Conservation (phyloP, 1,139 yeast species). For the Debaryomycetaceae sp. region DNA sequence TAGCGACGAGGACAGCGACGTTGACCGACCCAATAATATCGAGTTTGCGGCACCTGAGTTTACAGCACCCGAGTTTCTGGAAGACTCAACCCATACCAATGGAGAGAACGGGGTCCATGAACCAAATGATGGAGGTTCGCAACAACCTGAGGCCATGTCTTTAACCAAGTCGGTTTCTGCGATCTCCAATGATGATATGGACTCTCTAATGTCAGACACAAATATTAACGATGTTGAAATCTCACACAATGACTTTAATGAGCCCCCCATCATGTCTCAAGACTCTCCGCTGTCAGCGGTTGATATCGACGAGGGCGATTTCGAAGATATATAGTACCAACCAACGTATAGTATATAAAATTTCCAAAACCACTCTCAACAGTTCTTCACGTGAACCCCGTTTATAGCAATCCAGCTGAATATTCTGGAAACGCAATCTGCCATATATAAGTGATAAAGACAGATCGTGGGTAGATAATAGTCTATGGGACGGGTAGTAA, state of each 20-base stretch:
- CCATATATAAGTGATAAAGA: slow-evolving; percentile 7
- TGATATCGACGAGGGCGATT: slow-evolving; percentile 9
- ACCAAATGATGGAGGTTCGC: not conserved
- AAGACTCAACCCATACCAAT: not conserved
- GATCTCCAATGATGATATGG: not conserved
- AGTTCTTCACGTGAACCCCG: not conserved
- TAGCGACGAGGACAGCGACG: slow-evolving; percentile 10
- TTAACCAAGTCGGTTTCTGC: slow-evolving; percentile 14
- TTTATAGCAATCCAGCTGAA: not conserved
- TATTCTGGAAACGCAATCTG: slow-evolving; percentile 2
- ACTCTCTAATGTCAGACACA: not conserved
- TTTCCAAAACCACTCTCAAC: no score
- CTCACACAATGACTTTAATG: not conserved
- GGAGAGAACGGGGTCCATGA: not conserved
- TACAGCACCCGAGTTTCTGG: not conserved
- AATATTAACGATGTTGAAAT: no score
- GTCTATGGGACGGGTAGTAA: not conserved
- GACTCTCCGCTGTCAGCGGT: not conserved
- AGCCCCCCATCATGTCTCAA: not conserved
- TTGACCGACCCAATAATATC: not conserved
- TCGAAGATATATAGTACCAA: slow-evolving; percentile 11
- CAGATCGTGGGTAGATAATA: not conserved
- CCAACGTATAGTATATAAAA: no score
- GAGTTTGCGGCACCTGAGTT: not conserved
- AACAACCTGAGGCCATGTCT: not conserved